Percentiles rank a stretch among this genome's conserved stretches.
Evolutionary conservation across 192 early-diverging fungal species (phyloP).

Genomic region (Physocladia obscura): DNA sequence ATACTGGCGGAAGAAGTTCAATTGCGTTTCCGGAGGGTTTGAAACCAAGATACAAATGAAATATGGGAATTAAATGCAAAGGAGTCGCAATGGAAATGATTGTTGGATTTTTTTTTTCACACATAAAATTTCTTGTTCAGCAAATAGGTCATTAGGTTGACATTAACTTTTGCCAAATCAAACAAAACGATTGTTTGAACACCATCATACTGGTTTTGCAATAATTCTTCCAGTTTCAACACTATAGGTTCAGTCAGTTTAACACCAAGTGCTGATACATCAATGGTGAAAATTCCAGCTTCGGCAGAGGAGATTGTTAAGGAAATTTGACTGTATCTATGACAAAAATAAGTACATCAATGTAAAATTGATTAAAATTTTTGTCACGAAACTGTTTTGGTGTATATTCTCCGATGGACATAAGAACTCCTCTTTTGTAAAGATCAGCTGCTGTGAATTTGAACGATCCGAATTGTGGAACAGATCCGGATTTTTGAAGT

Average conservation of each 20-base stretch:
- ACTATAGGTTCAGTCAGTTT: constrained; percentile 66
- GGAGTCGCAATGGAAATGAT: too few species aligned
- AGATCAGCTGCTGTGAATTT: constrained; percentile 95
- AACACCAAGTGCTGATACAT: constrained; percentile 74
- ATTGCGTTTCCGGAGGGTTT: constrained; percentile 28
- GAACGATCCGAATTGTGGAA: constrained; percentile 95
- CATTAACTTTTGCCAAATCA: constrained; percentile 92
- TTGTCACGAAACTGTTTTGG: constrained; percentile 77
- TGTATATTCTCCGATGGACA: constrained; percentile 78
- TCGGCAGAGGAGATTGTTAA: constrained; percentile 91
- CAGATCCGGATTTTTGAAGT: constrained; percentile 76
- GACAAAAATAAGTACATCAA: constrained; percentile 3
- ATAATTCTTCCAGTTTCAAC: constrained; percentile 85
- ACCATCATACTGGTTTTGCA: constrained; percentile 93
- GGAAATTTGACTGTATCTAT: constrained; percentile 77
- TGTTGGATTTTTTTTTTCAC: not conserved
- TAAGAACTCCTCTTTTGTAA: constrained; percentile 87
- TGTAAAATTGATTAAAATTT: not conserved
- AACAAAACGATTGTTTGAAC: constrained; percentile 87
- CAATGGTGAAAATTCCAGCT: constrained; percentile 85
- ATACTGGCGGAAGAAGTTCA: constrained; percentile 18
- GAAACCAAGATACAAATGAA: constrained; percentile 24
- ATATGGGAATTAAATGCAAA: constrained; percentile 8
- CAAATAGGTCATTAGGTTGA: constrained; percentile 91
- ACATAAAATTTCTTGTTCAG: constrained; percentile 91